These are phyloP conservation scores for Ulota crispa DNA, from an alignment of 225 moss, liverwort and hornwort genomes.

Conservation along the genomic window DNA sequence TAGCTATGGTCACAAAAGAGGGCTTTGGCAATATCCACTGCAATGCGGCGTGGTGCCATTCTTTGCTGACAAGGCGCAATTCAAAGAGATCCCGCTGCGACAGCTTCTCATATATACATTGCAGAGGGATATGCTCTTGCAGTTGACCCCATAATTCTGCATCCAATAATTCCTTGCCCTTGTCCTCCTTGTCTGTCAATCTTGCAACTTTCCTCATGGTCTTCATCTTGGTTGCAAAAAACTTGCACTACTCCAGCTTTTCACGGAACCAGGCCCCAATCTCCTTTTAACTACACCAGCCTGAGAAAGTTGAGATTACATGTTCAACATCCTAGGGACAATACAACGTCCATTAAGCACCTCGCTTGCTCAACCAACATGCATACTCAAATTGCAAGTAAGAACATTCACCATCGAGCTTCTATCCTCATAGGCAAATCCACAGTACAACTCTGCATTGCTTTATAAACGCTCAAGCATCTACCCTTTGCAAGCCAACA, in stretches of 20 bases:
- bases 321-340: not conserved
- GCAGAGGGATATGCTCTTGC: constrained; percentile 12
- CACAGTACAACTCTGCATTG: no score
- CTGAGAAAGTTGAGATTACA: not conserved
- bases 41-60: not conserved
- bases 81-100: not conserved
- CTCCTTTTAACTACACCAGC: not conserved
- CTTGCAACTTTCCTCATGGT: not conserved
- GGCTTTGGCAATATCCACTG: not conserved
- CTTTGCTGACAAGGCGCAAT: constrained; percentile 20
- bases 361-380: not conserved
- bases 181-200: not conserved
- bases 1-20: constrained; percentile 2
- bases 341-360: no score
- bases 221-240: not conserved
- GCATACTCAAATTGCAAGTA: no score
- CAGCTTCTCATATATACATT: not conserved
- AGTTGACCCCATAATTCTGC: constrained; percentile 15
- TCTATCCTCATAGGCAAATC: no score
- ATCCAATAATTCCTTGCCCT: not conserved
- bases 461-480: no score
- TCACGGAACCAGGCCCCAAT: not conserved
- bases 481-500: no score
- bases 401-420: no score
- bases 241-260: not conserved